Evolutionary conservation across 768 basidiomycete genomes (phyloP), one percentile per base, ranked within the genome.

Genomic region (Xanthoconium stramineum): DNA sequence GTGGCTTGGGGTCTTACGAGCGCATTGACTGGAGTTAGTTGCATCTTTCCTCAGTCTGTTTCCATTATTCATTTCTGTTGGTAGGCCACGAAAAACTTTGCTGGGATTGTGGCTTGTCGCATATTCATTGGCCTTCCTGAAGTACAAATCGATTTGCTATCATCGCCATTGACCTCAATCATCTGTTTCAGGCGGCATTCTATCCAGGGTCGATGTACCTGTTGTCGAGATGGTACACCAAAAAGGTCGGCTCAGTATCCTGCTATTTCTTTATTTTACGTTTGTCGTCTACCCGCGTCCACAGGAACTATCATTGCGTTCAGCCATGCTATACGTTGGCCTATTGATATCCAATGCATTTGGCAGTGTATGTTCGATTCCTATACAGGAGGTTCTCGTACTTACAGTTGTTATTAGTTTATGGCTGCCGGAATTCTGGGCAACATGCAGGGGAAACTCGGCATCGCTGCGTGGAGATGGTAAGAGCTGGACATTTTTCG

Each of bases 401-500:
- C 3, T 39, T 35, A 39, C 49, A 30, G 32, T 3, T 28, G 14
- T 28, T 29, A 17, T n/a, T 55, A 87, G 82, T 68, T 89, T 7
- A 81, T 89, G 63, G 89, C 87, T 17, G 87, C 88, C 19, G 88
- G 85, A 10, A 86, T 90, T 50, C 76, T 92, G 15, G 73, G 76
- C 1, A 78, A 76, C 39, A 86, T 90, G 87, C 80, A 91, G 58
- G 87, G 86, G 2, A 77, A 75, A 50, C 73, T 80, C 6, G 88
- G 87, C 3, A 83, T 87, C 42, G 65, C 83, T 35, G 86, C 85
- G 13, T 91, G 88, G 88, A 65, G 84, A 75, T 90, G 83, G 84
- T 84, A 59, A 57, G 74, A 10, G 17, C 19, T 19, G 12, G 15
- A 53, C 20, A 38, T 28, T 37, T 36, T 29, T 13, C 24, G 24